Conservation (phyloP, 192 early-diverging fungal genomes). For the Entomortierella beljakovae region DNA sequence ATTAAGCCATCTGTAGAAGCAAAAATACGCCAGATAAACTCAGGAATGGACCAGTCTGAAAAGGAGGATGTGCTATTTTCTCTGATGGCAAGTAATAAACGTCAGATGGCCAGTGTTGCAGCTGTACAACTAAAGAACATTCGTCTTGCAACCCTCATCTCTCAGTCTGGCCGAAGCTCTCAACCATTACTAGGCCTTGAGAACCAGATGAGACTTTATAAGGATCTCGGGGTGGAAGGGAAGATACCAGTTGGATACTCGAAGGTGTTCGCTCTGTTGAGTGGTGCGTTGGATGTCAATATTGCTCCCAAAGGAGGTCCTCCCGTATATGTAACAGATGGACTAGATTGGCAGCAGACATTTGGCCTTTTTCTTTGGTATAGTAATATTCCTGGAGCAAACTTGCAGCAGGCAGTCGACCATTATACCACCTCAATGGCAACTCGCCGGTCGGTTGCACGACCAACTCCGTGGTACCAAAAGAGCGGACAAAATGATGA, state of each 20-base stretch:
- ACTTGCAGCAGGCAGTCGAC: slow-evolving; percentile 41
- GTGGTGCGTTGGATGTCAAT: slow-evolving; percentile 53
- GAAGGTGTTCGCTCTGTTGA: slow-evolving; percentile 69
- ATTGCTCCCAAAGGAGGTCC: slow-evolving; percentile 30
- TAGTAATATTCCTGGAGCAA: slow-evolving; percentile 53
- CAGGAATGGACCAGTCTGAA: slow-evolving; percentile 19
- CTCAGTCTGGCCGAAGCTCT: slow-evolving; percentile 77
- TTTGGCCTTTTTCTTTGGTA: slow-evolving; percentile 75
- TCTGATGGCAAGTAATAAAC: slow-evolving; percentile 69
- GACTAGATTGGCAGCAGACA: slow-evolving; percentile 74
- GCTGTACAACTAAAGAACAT: slow-evolving; percentile 75
- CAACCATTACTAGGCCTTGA: slow-evolving; percentile 46
- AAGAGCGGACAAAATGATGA: background rate
- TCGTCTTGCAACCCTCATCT: slow-evolving; percentile 80
- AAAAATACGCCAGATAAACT: slow-evolving; percentile 31
- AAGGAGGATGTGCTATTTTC: slow-evolving; percentile 44
- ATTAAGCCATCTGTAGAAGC: slow-evolving; percentile 55
- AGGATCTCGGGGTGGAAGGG: slow-evolving; percentile 19
- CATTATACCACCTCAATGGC: slow-evolving; percentile 36
- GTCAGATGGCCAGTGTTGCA: slow-evolving; percentile 67
- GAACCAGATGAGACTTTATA: slow-evolving; percentile 58
- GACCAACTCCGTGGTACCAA: slow-evolving; percentile 55
- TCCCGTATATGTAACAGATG: slow-evolving; percentile 44
- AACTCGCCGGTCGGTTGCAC: slow-evolving; percentile 30
- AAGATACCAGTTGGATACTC: slow-evolving; percentile 49